Evolutionary conservation across 495 filamentous ascomycete species (phyloP).

Genomic region (Podospora bellae-mahoneyi): DNA sequence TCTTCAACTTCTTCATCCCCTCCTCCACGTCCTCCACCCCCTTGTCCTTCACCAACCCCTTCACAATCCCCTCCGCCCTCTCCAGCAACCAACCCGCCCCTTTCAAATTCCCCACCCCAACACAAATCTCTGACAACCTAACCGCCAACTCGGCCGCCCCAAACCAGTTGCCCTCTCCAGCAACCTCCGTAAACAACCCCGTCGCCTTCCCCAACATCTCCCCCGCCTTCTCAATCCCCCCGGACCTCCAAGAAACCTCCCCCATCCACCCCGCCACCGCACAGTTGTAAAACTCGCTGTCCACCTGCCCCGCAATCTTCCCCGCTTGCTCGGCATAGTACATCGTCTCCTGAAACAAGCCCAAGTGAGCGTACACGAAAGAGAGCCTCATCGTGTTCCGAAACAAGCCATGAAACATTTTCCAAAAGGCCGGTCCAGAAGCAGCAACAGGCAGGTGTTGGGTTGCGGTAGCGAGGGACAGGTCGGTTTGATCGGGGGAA

Average conservation of each 20-base stretch:
- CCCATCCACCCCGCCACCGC: slow-evolving; percentile 57
- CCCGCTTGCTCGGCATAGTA: slow-evolving; percentile 83
- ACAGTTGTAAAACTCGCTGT: slow-evolving; percentile 56
- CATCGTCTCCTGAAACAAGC: slow-evolving; percentile 83
- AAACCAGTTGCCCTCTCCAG: slow-evolving; percentile 33
- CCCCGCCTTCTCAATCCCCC: slow-evolving; percentile 57
- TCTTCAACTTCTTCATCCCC: slow-evolving; percentile 44
- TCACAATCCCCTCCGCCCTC: slow-evolving; percentile 40
- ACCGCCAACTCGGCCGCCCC: slow-evolving; percentile 44
- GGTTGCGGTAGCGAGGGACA: slow-evolving; percentile 15
- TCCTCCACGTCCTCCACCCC: slow-evolving; percentile 40
- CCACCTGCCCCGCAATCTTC: slow-evolving; percentile 67
- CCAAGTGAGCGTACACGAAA: slow-evolving; percentile 71
- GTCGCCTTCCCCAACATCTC: slow-evolving; percentile 55
- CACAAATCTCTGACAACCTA: slow-evolving; percentile 44
- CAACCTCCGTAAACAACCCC: slow-evolving; percentile 33
- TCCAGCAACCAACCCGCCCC: slow-evolving; percentile 36
- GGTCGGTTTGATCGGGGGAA: slow-evolving; percentile 16
- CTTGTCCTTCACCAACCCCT: slow-evolving; percentile 3
- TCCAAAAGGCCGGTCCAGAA: slow-evolving; percentile 72
- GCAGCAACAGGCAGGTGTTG: slow-evolving; percentile 14
- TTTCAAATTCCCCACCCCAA: slow-evolving; percentile 38
- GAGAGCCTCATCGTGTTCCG: slow-evolving; percentile 68
- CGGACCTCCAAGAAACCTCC: slow-evolving; percentile 61
- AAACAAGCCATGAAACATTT: slow-evolving; percentile 67